These are phyloP conservation scores for Aspergillus incahuasiensis DNA, from an alignment of 495 filamentous ascomycete genomes.

Conservation along the genomic window DNA sequence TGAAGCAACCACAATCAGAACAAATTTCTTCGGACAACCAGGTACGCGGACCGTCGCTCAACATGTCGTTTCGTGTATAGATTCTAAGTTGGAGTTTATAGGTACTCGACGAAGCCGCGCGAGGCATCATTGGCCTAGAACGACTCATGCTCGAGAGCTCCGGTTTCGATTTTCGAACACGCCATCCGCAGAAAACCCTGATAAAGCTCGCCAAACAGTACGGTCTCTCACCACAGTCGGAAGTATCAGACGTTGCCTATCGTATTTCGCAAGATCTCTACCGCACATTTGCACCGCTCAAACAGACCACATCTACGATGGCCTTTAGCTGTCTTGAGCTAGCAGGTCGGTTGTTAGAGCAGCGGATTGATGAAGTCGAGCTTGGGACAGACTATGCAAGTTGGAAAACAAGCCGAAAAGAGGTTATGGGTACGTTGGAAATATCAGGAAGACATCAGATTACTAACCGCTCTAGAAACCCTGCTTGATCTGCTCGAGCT, in stretches of 20 bases:
- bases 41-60: constrained; percentile 35
- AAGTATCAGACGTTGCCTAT: constrained; percentile 61
- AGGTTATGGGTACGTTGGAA: constrained; percentile 58
- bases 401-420: constrained; percentile 59
- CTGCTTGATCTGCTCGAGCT: constrained; percentile 83
- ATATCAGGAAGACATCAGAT: background rate
- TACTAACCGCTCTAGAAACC: constrained; percentile 54
- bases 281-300: constrained; percentile 86
- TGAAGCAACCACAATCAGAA: constrained; percentile 66
- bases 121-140: constrained; percentile 81
- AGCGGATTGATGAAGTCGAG: constrained; percentile 44
- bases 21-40: constrained; percentile 76
- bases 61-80: background rate
- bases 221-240: constrained; percentile 45
- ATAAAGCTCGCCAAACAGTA: constrained; percentile 64
- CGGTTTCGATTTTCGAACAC: constrained; percentile 89
- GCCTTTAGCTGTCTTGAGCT: constrained; percentile 80
- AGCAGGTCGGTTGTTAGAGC: constrained; percentile 59
- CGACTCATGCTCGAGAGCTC: constrained; percentile 90
- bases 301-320: constrained; percentile 74
- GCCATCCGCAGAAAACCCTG: constrained; percentile 78
- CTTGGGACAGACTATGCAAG: constrained; percentile 41
- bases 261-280: constrained; percentile 84
- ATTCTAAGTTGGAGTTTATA: constrained; percentile 24
- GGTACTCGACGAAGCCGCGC: constrained; percentile 72